These are phyloP conservation scores for Rhododendron williamsianum DNA, from an alignment of 148 eudicot genomes.

Conservation along the genomic window DNA sequence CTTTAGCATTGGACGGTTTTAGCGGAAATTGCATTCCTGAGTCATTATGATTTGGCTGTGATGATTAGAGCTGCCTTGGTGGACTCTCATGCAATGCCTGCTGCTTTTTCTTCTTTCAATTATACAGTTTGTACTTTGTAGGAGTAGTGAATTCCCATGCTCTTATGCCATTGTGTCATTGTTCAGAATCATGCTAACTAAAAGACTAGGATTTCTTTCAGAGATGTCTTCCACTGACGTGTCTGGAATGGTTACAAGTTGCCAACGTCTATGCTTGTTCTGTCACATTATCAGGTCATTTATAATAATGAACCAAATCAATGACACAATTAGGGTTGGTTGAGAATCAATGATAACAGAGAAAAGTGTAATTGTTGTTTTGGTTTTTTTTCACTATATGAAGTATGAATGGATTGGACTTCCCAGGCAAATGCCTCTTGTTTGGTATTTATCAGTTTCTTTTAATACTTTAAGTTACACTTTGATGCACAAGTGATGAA, in stretches of 20 bases:
- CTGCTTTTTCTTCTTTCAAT: not conserved
- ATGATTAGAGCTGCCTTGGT: not conserved
- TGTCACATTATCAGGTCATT: not conserved
- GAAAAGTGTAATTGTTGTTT: not conserved
- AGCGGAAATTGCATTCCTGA: not conserved
- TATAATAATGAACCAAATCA: not conserved
- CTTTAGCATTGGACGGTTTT: not conserved
- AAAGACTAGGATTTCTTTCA: not conserved
- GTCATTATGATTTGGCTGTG: not conserved
- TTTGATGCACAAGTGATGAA: not conserved
- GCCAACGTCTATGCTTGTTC: not conserved
- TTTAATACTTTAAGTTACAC: not conserved
- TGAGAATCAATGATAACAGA: not conserved
- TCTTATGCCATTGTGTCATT: not conserved
- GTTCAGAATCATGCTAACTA: not conserved
- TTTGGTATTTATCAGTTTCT: not conserved
- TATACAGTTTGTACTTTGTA: not conserved
- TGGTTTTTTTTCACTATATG: not conserved
- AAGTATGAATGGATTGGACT: not conserved
- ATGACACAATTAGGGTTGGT: not conserved
- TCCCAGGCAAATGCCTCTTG: not conserved
- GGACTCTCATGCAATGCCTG: not conserved
- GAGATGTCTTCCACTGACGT: not conserved
- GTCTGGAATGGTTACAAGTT: not conserved
- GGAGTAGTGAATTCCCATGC: not conserved